Evolutionary conservation across 257 asterid species (phyloP), one percentile per base, ranked within the genome.

Genomic region (Solanum arcanum): DNA sequence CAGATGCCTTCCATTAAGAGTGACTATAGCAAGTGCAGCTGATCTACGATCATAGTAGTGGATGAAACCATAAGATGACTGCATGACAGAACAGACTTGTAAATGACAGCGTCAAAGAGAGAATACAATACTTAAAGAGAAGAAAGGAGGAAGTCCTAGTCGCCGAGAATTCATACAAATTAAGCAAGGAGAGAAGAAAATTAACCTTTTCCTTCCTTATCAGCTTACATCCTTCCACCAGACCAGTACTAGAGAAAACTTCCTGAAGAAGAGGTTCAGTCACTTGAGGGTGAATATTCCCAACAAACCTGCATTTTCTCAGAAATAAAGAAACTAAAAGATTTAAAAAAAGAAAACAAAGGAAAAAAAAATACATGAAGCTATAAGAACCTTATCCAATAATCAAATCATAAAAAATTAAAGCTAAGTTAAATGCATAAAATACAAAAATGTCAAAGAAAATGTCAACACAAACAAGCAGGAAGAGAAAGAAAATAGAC

Each of bases 231-330:
- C 94, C 87, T 92, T 96, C 99, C 88, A 96, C 94, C 56, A 94
- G 98, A 86, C 99, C 98, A 81, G 97, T 92, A 87, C 95, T 95
- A 27, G 97, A 91, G 87, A 96, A 96, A 86, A 96, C 99, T 91
- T 96, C 98, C 89, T 96, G 99, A 87, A 95, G 90, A 86, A 96
- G 98, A 59, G 95, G 96, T 90, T 96, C 99, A 84, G 98, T 95
- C 87, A 94, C 98, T 87, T 96, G 98, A 13, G 91, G 90, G 86
- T 96, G 98, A 83, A 96, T 91, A 85, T 96, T 95, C 56, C 99
- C 99, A 70, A 96, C 99, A 75, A 92, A 96, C 94, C 99, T 96
- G 97, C 98, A 94, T 92, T 94, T 88, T 90, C 92, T 89, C 91
- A 91, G 89, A 90, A 89, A 72, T 66, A 78, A 86, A 87, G 49